phyloP scores from a whole-genome alignment of 2,329 filamentous ascomycete species.

The Arthrobotrys megalospora region DNA sequence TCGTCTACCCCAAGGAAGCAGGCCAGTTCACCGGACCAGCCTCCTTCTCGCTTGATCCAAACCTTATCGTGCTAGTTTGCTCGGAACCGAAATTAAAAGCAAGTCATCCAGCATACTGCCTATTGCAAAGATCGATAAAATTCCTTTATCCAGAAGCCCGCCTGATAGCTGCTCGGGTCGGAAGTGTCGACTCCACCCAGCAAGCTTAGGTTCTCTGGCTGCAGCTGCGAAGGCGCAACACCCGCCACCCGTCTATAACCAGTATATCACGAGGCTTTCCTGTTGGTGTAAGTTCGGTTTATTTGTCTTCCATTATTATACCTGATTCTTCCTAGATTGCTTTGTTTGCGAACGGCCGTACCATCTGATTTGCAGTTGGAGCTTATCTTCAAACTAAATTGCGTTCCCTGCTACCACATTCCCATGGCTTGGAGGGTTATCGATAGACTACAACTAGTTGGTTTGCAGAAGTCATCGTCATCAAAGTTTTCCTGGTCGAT shows the following conservation, averaged over 20 bases:
- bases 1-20: conserved; percentile 49
- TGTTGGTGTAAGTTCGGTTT: conserved; percentile 34
- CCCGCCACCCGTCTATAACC: conserved; percentile 46
- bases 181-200: conserved; percentile 41
- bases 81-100: conserved; percentile 61
- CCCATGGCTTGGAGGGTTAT: conserved; percentile 41
- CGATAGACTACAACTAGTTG: conserved; percentile 33
- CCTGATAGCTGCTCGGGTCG: conserved; percentile 48
- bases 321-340: conserved; percentile 28
- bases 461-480: conserved; percentile 46
- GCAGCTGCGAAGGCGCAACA: conserved; percentile 56
- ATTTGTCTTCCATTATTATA: conserved; percentile 24
- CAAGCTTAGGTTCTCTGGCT: conserved; percentile 19
- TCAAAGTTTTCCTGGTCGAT: conserved; percentile 23
- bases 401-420: conserved; percentile 50
- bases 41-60: conserved; percentile 61
- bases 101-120: conserved; percentile 44
- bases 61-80: conserved; percentile 58
- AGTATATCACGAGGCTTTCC: conserved; percentile 37
- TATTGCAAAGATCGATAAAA: conserved; percentile 48
- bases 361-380: conserved; percentile 43
- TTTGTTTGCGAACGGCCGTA: conserved; percentile 25
- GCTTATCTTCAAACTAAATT: conserved; percentile 36
- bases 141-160: conserved; percentile 46
- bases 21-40: conserved; percentile 49